Base-by-base conservation (phyloP, 2,329 filamentous ascomycete species). In the Trichoderma semiorbis region DNA sequence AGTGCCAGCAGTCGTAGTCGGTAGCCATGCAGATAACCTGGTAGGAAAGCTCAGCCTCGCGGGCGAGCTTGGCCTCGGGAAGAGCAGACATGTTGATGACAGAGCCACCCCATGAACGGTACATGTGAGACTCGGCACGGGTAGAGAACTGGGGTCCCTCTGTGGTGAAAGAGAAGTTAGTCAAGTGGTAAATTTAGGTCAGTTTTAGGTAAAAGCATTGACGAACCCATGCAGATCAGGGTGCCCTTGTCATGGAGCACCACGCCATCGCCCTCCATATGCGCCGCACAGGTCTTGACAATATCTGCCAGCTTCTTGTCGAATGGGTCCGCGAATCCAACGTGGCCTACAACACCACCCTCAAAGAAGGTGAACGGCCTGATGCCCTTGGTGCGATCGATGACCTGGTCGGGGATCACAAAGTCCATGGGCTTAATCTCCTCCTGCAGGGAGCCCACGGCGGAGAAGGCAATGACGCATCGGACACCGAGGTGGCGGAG, bases 1-100 rank as follows among this genome's bases (percentile, higher is more conserved):
- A 90, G 80, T 95, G 92, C 96, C 96, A 99, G 89, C 95, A 98
- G 85, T 99, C 96, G 82, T 99, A 99, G 85, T 99, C 96, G 32
- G 96, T 99, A 39, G 94, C 93, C 96, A 99, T 99, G 87, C 95
- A 97, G 79, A 99, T 97, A 89, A 98, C 97, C 85, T 97, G 94
- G 83, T 98, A 98, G 43, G 92, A 92, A 77, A 99, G 92, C 85
- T 99, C 96, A 28, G 96, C 96, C 85, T 99, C 96, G 69, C 93
- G 91, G 11, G 96, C 96, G 24, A 99, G 90, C 87, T 99, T 99
- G 64, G 95, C 93, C 84, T 99, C 96, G 24, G 96, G 96, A 18
- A 99, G 88, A 16, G 92, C 92, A 58, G 93, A 97, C 96, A 99
- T 99, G 88, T 98, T 98, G 87, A 99, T 98, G 68, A 98, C 93